A percentile compares a stretch with the other conserved stretches of the same genome.
phyloP scores from a whole-genome alignment of 2,329 filamentous ascomycete species.

The Trichocomaceae sp. region DNA sequence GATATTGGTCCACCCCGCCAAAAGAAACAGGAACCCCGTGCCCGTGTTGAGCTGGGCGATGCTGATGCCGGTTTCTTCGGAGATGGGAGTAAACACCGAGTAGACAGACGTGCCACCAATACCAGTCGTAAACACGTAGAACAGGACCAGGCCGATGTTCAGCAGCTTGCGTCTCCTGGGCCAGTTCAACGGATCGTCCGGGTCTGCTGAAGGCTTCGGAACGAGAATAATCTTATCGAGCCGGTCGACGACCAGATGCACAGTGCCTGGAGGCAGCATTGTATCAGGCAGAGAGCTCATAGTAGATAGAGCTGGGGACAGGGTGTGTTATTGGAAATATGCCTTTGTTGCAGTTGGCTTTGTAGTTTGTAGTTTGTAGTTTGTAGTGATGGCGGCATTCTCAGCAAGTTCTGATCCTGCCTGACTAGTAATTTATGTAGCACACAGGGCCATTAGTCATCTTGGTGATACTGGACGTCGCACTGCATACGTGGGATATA shows the following conservation, averaged over 20 bases:
- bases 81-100: conserved; percentile 33
- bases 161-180: conserved; percentile 25
- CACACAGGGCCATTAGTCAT: no score
- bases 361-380: no score
- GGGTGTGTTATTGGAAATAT: no score
- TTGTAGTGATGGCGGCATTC: no score
- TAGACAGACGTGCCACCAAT: conserved; percentile 28
- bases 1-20: conserved; percentile 28
- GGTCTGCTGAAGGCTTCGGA: conserved; percentile 32
- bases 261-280: conserved; percentile 27
- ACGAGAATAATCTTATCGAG: conserved; percentile 27
- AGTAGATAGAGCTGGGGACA: no score
- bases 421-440: no score
- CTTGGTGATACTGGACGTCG: no score
- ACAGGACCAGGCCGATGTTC: conserved; percentile 13
- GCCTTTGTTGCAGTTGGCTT: no score
- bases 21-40: conserved; percentile 37
- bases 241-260: conserved; percentile 30
- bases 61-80: conserved; percentile 37
- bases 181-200: conserved; percentile 39
- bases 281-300: not conserved
- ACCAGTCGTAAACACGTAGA: conserved; percentile 29
- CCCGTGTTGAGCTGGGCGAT: conserved; percentile 42
- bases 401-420: no score
- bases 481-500: no score